Conservation (phyloP, 352 stramenopile genomes). For the Globisporangium spiculum region DNA sequence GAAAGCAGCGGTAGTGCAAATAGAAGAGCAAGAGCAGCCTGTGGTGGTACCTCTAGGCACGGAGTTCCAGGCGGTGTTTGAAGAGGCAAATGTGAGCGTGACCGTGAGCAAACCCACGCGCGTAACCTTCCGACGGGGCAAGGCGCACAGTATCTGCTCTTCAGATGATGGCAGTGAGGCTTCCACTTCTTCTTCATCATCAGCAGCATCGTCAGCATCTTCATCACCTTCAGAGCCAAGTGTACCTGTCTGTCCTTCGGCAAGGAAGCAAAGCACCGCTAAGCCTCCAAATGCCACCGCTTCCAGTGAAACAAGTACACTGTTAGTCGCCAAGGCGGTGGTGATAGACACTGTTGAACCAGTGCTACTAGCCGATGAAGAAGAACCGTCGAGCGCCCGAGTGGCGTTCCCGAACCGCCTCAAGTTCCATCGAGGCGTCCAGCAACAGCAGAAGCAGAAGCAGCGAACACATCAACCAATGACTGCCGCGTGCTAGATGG, state of each 20-base stretch:
- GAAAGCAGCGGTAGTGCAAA: background rate
- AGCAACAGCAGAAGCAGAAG: background rate
- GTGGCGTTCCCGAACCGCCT: constrained; percentile 32
- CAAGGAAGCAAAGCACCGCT: background rate
- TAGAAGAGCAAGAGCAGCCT: constrained; percentile 15
- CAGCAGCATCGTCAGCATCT: background rate
- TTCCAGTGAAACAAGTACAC: background rate
- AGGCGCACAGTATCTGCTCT: constrained; percentile 24
- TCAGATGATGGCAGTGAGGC: constrained; percentile 1
- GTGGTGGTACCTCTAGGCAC: constrained; percentile 2
- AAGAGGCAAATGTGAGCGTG: background rate
- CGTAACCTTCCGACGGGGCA: constrained; percentile 32
- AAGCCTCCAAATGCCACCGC: background rate
- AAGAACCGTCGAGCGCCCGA: constrained; percentile 9
- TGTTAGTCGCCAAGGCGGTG: constrained; percentile 4
- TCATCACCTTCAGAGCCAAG: background rate
- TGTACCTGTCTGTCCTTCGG: background rate
- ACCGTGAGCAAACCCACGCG: constrained; percentile 30
- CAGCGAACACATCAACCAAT: background rate
- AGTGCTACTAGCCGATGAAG: constrained; percentile 15
- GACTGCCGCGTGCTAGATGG: constrained; percentile 3
- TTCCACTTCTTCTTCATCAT: constrained; percentile 15
- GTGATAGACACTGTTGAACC: constrained; percentile 18
- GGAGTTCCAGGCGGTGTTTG: background rate
- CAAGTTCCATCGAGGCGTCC: constrained; percentile 26